Conservation (phyloP, 2,329 filamentous ascomycete genomes). For the Colletotrichum nymphaeae region DNA sequence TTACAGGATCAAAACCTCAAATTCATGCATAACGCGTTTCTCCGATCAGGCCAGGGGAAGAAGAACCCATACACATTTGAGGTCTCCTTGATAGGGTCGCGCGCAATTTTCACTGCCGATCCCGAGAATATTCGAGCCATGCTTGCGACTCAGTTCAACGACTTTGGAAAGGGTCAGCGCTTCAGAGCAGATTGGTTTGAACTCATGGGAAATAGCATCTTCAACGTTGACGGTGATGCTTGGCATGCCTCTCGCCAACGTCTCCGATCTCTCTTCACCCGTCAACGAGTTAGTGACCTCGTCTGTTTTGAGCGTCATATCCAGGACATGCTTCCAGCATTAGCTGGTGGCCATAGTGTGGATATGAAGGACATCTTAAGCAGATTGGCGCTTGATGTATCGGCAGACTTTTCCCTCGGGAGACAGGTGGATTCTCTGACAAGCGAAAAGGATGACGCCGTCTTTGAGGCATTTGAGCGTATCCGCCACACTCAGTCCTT, state of each 20-base stretch:
- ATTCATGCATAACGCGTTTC: slow-evolving; percentile 1
- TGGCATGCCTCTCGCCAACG: slow-evolving; percentile 65
- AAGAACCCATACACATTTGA: slow-evolving; percentile 13
- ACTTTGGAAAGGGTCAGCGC: slow-evolving; percentile 58
- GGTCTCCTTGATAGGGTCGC: slow-evolving; percentile 3
- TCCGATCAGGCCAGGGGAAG: background rate
- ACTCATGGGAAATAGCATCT: slow-evolving; percentile 67
- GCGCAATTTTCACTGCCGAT: slow-evolving; percentile 58
- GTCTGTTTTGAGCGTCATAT: slow-evolving; percentile 71
- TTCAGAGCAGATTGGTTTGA: slow-evolving; percentile 56
- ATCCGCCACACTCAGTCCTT: slow-evolving; percentile 71
- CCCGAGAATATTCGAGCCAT: slow-evolving; percentile 58
- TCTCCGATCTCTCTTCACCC: slow-evolving; percentile 64
- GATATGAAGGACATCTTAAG: slow-evolving; percentile 73
- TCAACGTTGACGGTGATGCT: slow-evolving; percentile 59
- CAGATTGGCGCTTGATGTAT: slow-evolving; percentile 72
- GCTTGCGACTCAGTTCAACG: slow-evolving; percentile 65
- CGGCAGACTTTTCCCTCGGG: slow-evolving; percentile 76
- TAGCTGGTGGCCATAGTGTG: slow-evolving; percentile 62
- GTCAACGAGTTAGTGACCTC: slow-evolving; percentile 59
- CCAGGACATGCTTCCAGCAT: slow-evolving; percentile 66
- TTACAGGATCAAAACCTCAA: slow-evolving; percentile 10
- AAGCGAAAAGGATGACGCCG: slow-evolving; percentile 60
- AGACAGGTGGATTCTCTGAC: slow-evolving; percentile 59
- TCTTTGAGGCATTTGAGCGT: slow-evolving; percentile 76